Conservation (phyloP, 768 basidiomycete genomes). For the Lactarius indigo region DNA sequence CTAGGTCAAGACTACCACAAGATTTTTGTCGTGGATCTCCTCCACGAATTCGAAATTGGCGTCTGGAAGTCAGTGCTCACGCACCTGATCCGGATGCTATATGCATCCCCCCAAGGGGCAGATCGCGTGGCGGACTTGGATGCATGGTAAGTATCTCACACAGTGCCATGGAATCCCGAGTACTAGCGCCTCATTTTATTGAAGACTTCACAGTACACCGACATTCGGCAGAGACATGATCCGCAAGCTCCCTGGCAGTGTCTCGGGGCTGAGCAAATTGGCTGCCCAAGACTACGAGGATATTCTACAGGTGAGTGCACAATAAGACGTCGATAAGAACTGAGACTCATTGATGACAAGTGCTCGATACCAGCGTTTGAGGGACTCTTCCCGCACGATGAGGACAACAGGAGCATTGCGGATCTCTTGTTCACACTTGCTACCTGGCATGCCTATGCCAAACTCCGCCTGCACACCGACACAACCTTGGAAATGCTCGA, state of each 20-base stretch:
- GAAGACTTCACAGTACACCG: background rate
- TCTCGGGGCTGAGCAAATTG: background rate
- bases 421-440: conserved; percentile 27
- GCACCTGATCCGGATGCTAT: conserved; percentile 37
- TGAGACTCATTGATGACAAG: background rate
- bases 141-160: too few relatives aligned
- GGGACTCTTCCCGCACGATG: conserved; percentile 24
- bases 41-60: conserved; percentile 43
- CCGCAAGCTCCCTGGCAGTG: background rate
- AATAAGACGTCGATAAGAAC: too few relatives aligned
- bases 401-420: conserved; percentile 42
- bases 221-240: background rate
- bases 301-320: background rate
- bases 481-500: too few relatives aligned
- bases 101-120: conserved; percentile 25
- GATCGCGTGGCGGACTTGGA: background rate
- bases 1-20: conserved; percentile 10
- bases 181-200: too few relatives aligned
- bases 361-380: background rate
- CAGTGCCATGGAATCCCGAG: too few relatives aligned
- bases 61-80: conserved; percentile 37
- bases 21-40: conserved; percentile 35
- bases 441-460: background rate
- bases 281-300: background rate
- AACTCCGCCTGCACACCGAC: background rate